Percentiles rank a stretch among this genome's conserved stretches.
phyloP scores from a whole-genome alignment of 768 basidiomycete species.

The Suillus hirtellus region DNA sequence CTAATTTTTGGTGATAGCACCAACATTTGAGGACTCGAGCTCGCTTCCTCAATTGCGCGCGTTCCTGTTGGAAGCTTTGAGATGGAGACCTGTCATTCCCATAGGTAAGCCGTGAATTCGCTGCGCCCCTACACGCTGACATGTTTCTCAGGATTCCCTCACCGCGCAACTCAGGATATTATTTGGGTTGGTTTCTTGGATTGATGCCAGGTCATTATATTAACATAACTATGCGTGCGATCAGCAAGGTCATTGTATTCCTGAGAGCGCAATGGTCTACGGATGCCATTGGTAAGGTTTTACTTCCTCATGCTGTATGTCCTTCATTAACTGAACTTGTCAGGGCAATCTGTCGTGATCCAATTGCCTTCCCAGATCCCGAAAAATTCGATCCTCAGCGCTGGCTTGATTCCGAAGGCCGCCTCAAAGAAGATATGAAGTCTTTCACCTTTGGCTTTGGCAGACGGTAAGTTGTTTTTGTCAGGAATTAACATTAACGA shows the following conservation, averaged over 20 bases:
- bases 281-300: constrained; percentile 21
- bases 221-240: neutral
- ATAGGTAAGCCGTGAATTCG: constrained; percentile 16
- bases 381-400: constrained; percentile 53
- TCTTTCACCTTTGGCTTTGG: constrained; percentile 53
- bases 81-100: constrained; percentile 32
- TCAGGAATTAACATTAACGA: neutral
- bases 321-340: neutral
- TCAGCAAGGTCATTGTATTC: constrained; percentile 29
- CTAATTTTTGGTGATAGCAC: constrained; percentile 24
- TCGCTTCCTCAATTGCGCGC: constrained; percentile 30
- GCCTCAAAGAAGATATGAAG: constrained; percentile 45
- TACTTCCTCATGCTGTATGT: neutral
- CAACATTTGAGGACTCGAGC: constrained; percentile 32
- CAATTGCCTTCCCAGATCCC: constrained; percentile 51
- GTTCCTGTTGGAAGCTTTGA: constrained; percentile 32
- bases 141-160: constrained; percentile 50
- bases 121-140: constrained; percentile 5
- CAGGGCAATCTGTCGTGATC: constrained; percentile 53
- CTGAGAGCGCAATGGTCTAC: constrained; percentile 22
- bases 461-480: constrained; percentile 20
- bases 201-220: neutral
- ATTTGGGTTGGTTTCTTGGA: constrained; percentile 36
- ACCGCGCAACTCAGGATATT: constrained; percentile 60
- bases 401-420: constrained; percentile 44